Base-by-base conservation (phyloP, 2,329 filamentous ascomycete species). In the Tolypocladium sp. region DNA sequence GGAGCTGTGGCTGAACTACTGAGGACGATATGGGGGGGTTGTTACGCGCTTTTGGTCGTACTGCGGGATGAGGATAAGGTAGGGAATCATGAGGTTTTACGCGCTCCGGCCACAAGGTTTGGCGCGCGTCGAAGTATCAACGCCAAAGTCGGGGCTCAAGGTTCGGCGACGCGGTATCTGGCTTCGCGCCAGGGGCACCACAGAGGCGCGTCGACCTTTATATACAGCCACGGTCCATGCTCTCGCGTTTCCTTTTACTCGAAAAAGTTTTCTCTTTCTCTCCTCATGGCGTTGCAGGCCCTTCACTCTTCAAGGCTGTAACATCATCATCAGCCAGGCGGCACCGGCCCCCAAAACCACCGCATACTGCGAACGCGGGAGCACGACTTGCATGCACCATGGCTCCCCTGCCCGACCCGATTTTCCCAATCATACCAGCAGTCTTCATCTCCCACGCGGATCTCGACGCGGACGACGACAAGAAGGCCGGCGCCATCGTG, bases 1-100 rank as follows among this genome's bases (percentile, higher is more conserved):
- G 76, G 91, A 96, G 74, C 76, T 97, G 55, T 97, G 93, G 93
- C 80, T 83, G 64, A 79, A 84, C 60, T 81, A 79, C 61, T 81
- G 66, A 63, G 22, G 51, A 17, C 10, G 42, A 9, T 33, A 27
- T 33, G 57, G 37, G 35, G 10, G 37, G 4, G 12, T 3, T 15
- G 4, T 27, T 30, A 2, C 42, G 13, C 7, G 5, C 44, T 17
- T 15, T 17, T n/a, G 22, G 22, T 25, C 22, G n/a, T n/a, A 6
- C 42, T 3, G 42, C 12, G 22, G 42, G 22, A 3, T 8, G 25
- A 30, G 42, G 13, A 27, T 13, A 17, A 51, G 46, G 46, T 27
- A 51, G 15, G 25, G 10, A 12, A 51, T 3, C 10, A n/a, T 13
- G 27, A 13, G 20, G 7, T 35, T 35, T 13, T 7, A 42, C 40